These are phyloP conservation scores for Blastobotrys buckinghamii DNA, from an alignment of 1,139 yeast genomes.

Conservation along the genomic window DNA sequence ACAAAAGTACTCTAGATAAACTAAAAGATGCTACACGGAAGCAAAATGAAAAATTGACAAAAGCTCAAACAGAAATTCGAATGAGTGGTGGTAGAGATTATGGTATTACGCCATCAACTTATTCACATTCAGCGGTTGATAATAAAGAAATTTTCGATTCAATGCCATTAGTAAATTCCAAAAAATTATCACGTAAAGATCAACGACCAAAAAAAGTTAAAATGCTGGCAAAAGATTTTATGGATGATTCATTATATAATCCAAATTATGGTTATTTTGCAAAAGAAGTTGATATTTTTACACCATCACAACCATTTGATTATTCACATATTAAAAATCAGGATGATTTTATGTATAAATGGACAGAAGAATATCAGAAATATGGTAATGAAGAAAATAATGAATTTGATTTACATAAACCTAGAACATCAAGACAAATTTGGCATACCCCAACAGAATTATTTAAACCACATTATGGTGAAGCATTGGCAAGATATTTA, in stretches of 20 bases:
- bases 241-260: slow-evolving; percentile 79
- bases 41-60: slow-evolving; percentile 3
- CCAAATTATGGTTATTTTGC: slow-evolving; percentile 79
- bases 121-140: slow-evolving; percentile 22
- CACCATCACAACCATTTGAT: slow-evolving; percentile 42
- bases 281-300: slow-evolving; percentile 68
- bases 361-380: slow-evolving; percentile 61
- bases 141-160: slow-evolving; percentile 38
- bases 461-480: slow-evolving; percentile 75
- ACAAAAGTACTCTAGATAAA: slow-evolving; percentile 9
- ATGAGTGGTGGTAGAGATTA: slow-evolving; percentile 18
- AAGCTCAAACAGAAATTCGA: slow-evolving; percentile 6
- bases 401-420: slow-evolving; percentile 7
- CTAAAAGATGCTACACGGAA: slow-evolving; percentile 11
- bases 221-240: slow-evolving; percentile 71
- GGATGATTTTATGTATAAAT: slow-evolving; percentile 63
- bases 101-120: slow-evolving; percentile 21
- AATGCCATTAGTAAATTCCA: slow-evolving; percentile 44
- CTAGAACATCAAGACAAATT: slow-evolving; percentile 44
- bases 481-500: slow-evolving; percentile 71
- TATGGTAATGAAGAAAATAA: slow-evolving; percentile 36
- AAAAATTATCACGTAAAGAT: slow-evolving; percentile 41
- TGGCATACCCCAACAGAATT: slow-evolving; percentile 93
- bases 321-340: slow-evolving; percentile 54
- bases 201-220: slow-evolving; percentile 57